Conservation (phyloP, 2,329 filamentous ascomycete species). For the Ambrosiella beaveri region DNA sequence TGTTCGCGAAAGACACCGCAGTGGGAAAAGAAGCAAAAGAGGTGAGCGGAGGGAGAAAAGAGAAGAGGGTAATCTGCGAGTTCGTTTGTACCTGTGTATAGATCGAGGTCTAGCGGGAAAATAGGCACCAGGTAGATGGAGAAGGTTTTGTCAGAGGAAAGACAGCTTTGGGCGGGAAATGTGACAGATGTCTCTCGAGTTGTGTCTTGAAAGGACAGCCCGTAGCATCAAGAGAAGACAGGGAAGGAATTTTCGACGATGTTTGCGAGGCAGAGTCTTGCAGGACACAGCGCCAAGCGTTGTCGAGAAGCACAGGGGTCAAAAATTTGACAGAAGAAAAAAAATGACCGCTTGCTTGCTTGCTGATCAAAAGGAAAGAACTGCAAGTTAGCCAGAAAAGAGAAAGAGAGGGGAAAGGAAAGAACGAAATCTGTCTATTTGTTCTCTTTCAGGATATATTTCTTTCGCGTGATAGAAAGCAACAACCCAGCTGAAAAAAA, state of each 20-base stretch:
- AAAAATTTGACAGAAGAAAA: neutral
- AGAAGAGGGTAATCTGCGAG: neutral
- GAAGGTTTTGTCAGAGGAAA: neutral
- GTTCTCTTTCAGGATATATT: too few relatives aligned
- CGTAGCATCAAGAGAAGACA: neutral
- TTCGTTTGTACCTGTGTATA: neutral
- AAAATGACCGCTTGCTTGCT: neutral
- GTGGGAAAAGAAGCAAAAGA: neutral
- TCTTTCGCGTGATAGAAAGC: too few relatives aligned
- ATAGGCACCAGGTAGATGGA: too few relatives aligned
- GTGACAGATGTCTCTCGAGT: neutral
- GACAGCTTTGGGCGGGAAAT: neutral
- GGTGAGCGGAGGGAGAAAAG: neutral
- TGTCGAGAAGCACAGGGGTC: neutral
- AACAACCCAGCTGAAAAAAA: too few relatives aligned
- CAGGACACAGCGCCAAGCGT: neutral
- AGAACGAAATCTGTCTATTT: too few relatives aligned
- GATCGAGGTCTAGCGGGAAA: neutral
- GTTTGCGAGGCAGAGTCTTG: neutral
- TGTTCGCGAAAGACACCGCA: neutral
- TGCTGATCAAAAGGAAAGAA: too few relatives aligned
- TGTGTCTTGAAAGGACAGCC: neutral
- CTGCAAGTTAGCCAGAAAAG: too few relatives aligned
- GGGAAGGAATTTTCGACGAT: neutral
- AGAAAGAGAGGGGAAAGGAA: too few relatives aligned